These are phyloP conservation scores for Metschnikowia rubicola DNA, from an alignment of 805 yeast genomes.

Conservation along the genomic window DNA sequence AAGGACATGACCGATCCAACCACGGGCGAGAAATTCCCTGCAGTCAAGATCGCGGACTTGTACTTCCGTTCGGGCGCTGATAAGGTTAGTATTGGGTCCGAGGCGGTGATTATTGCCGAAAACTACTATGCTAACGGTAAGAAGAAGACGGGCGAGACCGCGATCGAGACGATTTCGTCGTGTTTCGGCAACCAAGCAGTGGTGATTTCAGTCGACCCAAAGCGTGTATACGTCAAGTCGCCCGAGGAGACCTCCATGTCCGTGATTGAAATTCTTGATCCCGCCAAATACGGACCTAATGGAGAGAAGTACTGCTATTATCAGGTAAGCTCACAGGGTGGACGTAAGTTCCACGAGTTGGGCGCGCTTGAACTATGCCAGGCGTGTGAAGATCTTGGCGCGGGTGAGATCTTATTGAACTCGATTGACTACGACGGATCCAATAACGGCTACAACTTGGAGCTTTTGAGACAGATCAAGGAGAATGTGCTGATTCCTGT, in stretches of 20 bases:
- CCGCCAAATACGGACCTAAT: conserved; percentile 63
- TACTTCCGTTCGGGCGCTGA: conserved; percentile 98
- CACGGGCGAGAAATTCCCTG: conserved; percentile 64
- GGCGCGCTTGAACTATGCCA: conserved; percentile 88
- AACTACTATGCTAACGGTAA: conserved; percentile 59
- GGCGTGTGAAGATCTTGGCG: conserved; percentile 91
- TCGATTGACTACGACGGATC: conserved; percentile 98
- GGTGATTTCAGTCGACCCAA: conserved; percentile 97
- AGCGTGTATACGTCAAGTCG: conserved; percentile 67
- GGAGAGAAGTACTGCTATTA: conserved; percentile 90
- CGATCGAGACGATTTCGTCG: conserved; percentile 88
- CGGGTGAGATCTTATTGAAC: conserved; percentile 90
- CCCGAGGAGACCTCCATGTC: conserved; percentile 62
- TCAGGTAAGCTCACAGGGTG: conserved; percentile 95
- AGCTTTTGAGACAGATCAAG: conserved; percentile 76
- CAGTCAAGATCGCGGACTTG: conserved; percentile 83
- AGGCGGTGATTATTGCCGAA: conserved; percentile 92
- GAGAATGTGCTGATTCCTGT: conserved; percentile 81
- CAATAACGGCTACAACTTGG: conserved; percentile 90
- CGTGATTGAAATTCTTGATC: conserved; percentile 56
- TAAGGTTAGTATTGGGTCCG: conserved; percentile 96
- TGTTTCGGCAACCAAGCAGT: conserved; percentile 97
- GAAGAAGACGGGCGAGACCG: conserved; percentile 67
- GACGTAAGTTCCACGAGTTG: conserved; percentile 77
- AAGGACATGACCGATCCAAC: conserved; percentile 85